Evolutionary conservation across 805 yeast genomes (phyloP), one percentile per base, ranked within the genome.

Genomic region (Tanozyma kutaoensis): DNA sequence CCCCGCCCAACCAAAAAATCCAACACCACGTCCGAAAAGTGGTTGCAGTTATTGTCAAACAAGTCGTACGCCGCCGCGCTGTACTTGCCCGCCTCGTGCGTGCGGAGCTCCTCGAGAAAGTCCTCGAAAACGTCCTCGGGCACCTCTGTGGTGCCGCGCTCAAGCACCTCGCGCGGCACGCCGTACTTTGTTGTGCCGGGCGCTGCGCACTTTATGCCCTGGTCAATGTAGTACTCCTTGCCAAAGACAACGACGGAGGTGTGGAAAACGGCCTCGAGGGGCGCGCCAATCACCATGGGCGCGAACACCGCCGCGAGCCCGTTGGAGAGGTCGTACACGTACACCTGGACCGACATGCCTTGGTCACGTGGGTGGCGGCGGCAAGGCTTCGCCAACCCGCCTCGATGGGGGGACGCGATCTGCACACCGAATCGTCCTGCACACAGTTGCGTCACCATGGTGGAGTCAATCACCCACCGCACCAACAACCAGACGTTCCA

Each of bases 41-140:
- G 76, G 48, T 75, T 75, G 47, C 84, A 75, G 41, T 75, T 75
- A 46, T 74, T 74, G 28, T 62, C 60, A 32, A 75, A 71, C 31
- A 75, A 45, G 36, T 72, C 70, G 48, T 75, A 75, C 21, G 48
- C 53, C 7, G 52, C 54, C 7, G 71, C 63, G 11, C 55, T 44
- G 37, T 59, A 72, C 31, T 60, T 66, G 25, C 30, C 29, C n/a
- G 46, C 49, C 8, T 55, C 55, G 30, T 52, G 55, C 24, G 40
- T 36, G 18, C 48, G 43, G 16, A 73, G 45, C 24, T 73, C 77
- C 3, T 52, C 55, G 16, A 75, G 36, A 40, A 60, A 75, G 26
- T 71, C 80, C 20, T 53, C 48, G 12, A 72, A 52, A 3, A 73
- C 46, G 4, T 74, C 79, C 24, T 54, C 48, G 8, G 69, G 62